Base-by-base conservation (phyloP, 1,284 basidiomycete species). In the Sphaerobolus stellatus region DNA sequence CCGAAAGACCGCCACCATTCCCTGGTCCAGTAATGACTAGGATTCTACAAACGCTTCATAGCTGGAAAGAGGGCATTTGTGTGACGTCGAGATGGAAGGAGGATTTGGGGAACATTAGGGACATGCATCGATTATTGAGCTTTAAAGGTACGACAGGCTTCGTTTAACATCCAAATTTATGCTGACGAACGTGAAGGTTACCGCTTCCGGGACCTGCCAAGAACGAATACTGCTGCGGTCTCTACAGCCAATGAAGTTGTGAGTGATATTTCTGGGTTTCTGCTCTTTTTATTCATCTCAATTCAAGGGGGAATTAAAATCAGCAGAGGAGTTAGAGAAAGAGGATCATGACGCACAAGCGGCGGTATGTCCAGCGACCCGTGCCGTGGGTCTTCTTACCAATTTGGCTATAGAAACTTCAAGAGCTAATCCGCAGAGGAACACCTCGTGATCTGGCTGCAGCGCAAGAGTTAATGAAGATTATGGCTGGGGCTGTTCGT, bases 401-500 rank as follows among this genome's bases (percentile, higher is more conserved):
- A 38, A 31, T 44, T 40, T 36, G 46, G 5, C 6, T 18, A 11
- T 62, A 77, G 76, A 99, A 99, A 79, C 78, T 99, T 27, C 97
- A 99, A 74, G 97, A 99, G 68, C 83, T 99, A 29, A 98, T 99
- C 61, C 85, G 97, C 51, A 80, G 97, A 54, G 97, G 96, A 8
- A 97, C 94, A 18, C 97, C 97, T 0, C 84, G 93, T 57, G 97
- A 99, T 71, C 80, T 99, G 5, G 92, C 90, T 0, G 93, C 91
- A 9, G 97, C 97, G 2, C 96, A 99, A 67, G 96, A 99, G 65
- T 79, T 99, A 43, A 99, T 99, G 95, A 98, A 98, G 71, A 76
- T 88, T 2, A 83, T 99, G 52, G 90, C 95, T 0, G 97, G 96
- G 28, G 96, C 96, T 1, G 78, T 77, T 56, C 60, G 75, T 68